Evolutionary conservation across 257 asterid species (phyloP), one percentile per base, ranked within the genome.

Genomic region (Ehretia macrophylla): DNA sequence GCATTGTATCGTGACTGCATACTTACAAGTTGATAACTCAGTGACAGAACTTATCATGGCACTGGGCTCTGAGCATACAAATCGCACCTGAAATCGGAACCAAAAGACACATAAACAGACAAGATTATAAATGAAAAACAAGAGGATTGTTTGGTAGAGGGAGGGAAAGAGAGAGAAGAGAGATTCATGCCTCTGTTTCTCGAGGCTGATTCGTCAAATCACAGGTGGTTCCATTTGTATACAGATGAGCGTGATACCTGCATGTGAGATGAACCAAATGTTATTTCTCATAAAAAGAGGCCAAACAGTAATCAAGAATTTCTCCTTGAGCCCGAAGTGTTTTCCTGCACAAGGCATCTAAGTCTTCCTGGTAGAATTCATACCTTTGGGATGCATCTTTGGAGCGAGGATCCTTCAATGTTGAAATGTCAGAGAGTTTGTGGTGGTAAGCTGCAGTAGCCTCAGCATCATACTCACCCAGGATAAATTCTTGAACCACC

Each of bases 301-400:
- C 35, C 35, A 27, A 27, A 62, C 11, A 23, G 11, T 51, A n/a
- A 51, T 0, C 13, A 14, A 6, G 12, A n/a, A n/a, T n/a, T n/a
- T n/a, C n/a, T n/a, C n/a, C n/a, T n/a, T n/a, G n/a, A 27, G 8
- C 6, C 9, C 45, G 11, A 62, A 21, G 8, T 14, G 10, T 67
- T 53, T 21, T 4, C 3, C 21, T 45, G 27, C 40, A 17, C n/a
- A 12, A 32, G 50, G 23, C 13, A 12, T 52, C 49, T 45, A 56
- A 50, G 42, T 52, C 35, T 19, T 17, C 53, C 38, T 47, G n/a
- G 16, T 69, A 48, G 60, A 63, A 65, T 57, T 37, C 60, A 56
- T 77, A 88, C 97, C 97, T 86, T 74, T 93, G 99, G 60, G 99
- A 86, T 59, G 99, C 97, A 85, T 93, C 99, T 83, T 81, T 93